A percentile compares a stretch with the other conserved stretches of the same genome.
These are phyloP conservation scores for Claviceps monticola DNA, from an alignment of 2,329 filamentous ascomycete genomes.

Conservation along the genomic window DNA sequence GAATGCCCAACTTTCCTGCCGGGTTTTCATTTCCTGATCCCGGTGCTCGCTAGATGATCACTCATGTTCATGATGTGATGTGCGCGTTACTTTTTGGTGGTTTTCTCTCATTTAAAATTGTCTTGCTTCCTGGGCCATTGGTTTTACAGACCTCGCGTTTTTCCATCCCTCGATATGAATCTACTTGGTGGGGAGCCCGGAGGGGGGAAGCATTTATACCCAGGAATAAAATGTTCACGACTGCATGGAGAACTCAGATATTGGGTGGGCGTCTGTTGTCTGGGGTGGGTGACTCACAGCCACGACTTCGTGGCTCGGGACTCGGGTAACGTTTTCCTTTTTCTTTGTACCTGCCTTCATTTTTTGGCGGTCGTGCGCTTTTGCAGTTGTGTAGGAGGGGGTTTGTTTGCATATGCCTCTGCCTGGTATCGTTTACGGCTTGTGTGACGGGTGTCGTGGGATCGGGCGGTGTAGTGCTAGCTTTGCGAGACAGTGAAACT, in stretches of 20 bases:
- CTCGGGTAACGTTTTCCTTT: not conserved
- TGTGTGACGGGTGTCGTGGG: not conserved
- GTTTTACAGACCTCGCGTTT: not conserved
- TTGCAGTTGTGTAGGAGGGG: not conserved
- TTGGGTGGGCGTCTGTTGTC: slow-evolving; percentile 1
- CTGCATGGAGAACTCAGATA: not conserved
- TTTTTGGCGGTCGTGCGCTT: too few species aligned
- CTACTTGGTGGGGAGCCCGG: not conserved
- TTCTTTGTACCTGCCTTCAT: not conserved
- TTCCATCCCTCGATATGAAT: not conserved
- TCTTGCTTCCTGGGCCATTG: not conserved
- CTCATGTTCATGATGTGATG: not conserved
- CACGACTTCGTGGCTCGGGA: not conserved
- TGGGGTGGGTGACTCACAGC: not conserved
- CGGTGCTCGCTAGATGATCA: slow-evolving; percentile 5
- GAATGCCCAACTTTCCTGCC: slow-evolving; percentile 28
- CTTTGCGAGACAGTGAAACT: not conserved
- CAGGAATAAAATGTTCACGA: slow-evolving; percentile 1
- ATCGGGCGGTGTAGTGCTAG: not conserved
- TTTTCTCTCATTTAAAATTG: not conserved
- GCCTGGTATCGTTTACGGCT: not conserved
- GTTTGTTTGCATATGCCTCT: not conserved
- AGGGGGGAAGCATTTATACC: not conserved
- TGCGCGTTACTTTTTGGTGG: not conserved
- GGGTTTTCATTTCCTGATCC: slow-evolving; percentile 26